phyloP scores from a whole-genome alignment of 1,284 basidiomycete genomes.

The Fomitopsis betulina region DNA sequence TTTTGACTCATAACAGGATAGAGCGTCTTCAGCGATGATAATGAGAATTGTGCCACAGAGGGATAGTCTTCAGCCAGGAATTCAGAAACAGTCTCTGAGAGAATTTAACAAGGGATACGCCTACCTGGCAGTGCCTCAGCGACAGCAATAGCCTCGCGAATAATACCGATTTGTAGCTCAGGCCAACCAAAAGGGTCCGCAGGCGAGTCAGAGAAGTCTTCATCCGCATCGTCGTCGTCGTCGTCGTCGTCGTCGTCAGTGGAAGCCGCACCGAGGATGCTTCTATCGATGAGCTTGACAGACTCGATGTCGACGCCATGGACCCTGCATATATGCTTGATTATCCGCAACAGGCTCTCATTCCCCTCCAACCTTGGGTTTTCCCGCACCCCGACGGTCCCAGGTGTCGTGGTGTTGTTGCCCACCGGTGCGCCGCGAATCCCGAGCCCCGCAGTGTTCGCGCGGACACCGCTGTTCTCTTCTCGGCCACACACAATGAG shows the following conservation, averaged over 20 bases:
- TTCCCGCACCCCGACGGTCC: slow-evolving; percentile 62
- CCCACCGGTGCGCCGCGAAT: slow-evolving; percentile 35
- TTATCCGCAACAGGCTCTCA: slow-evolving; percentile 65
- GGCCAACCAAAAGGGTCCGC: slow-evolving; percentile 83
- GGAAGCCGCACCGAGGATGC: not conserved
- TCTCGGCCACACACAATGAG: slow-evolving; percentile 76
- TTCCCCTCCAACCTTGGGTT: slow-evolving; percentile 77
- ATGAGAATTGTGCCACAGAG: slow-evolving; percentile 71
- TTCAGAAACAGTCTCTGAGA: not conserved
- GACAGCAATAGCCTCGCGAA: slow-evolving; percentile 87
- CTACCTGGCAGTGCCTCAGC: slow-evolving; percentile 88
- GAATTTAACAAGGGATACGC: not conserved
- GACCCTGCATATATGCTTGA: slow-evolving; percentile 70
- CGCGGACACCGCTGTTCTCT: slow-evolving; percentile 39
- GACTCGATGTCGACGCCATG: slow-evolving; percentile 77
- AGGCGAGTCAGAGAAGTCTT: slow-evolving; percentile 37
- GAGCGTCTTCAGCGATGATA: slow-evolving; percentile 72
- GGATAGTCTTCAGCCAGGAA: slow-evolving; percentile 52
- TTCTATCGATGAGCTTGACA: slow-evolving; percentile 43
- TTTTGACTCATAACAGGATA: slow-evolving; percentile 59
- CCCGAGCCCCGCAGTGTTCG: slow-evolving; percentile 39
- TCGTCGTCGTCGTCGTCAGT: slow-evolving; percentile 22
- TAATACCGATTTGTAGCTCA: slow-evolving; percentile 85
- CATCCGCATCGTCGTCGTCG: slow-evolving; percentile 17
- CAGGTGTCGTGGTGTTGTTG: slow-evolving; percentile 30